Percentiles rank a stretch among this genome's conserved stretches.
These are phyloP conservation scores for Pythium biforme DNA, from an alignment of 352 stramenopile species.

Conservation along the genomic window DNA sequence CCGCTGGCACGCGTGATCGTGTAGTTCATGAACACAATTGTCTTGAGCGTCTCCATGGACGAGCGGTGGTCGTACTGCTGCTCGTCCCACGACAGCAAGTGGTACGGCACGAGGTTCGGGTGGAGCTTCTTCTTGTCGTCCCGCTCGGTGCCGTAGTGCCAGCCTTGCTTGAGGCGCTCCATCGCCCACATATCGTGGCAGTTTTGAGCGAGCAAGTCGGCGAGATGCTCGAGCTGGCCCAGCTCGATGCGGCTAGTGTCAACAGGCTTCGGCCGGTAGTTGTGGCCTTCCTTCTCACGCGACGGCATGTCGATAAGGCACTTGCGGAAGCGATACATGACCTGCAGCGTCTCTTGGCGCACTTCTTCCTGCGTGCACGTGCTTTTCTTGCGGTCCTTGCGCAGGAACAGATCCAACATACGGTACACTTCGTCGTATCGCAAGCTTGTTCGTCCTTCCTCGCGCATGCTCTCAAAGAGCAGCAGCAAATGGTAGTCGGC, in stretches of 20 bases:
- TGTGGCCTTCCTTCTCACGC: constrained; percentile 85
- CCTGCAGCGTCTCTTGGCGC: constrained; percentile 68
- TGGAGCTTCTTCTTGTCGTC: constrained; percentile 74
- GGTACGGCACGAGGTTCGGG: constrained; percentile 82
- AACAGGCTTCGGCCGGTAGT: constrained; percentile 84
- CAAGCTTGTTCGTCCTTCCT: constrained; percentile 67
- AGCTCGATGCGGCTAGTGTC: constrained; percentile 76
- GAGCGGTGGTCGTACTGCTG: constrained; percentile 84
- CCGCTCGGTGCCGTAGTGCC: constrained; percentile 67
- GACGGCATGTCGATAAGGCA: constrained; percentile 89
- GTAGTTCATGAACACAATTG: constrained; percentile 89
- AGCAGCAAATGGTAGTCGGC: constrained; percentile 82
- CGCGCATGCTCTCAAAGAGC: constrained; percentile 75
- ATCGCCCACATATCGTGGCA: constrained; percentile 87
- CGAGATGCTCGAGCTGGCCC: constrained; percentile 66
- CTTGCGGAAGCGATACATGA: constrained; percentile 89
- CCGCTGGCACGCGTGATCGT: constrained; percentile 55
- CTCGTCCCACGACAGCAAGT: constrained; percentile 75
- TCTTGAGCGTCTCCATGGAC: constrained; percentile 88
- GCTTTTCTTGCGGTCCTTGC: constrained; percentile 72
- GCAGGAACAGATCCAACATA: constrained; percentile 82
- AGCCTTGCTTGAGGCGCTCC: constrained; percentile 83
- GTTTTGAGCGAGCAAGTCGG: constrained; percentile 78
- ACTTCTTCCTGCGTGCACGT: constrained; percentile 73
- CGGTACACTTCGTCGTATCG: constrained; percentile 85